Conservation (phyloP, 345 rosid species). For the Fremontodendron californicum region DNA sequence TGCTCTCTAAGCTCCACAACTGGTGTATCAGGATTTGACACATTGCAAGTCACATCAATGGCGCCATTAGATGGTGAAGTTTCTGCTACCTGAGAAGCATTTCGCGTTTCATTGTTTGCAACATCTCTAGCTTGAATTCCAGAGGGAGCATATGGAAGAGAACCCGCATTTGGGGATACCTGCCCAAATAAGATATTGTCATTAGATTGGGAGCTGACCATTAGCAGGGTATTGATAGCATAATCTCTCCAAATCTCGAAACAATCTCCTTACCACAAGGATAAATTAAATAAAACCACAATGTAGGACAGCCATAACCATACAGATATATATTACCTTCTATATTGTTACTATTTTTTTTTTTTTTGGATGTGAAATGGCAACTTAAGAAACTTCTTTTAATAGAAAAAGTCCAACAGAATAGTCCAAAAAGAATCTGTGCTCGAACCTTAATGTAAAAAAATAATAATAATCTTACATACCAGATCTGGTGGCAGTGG, state of each 20-base stretch:
- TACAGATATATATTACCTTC: background rate
- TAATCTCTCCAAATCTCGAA: background rate
- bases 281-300: background rate
- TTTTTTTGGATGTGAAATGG: background rate
- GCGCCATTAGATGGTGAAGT: slow-evolving; percentile 15
- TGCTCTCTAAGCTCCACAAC: slow-evolving; percentile 7
- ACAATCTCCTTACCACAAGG: background rate
- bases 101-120: slow-evolving; percentile 18
- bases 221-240: background rate
- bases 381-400: background rate
- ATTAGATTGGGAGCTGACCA: background rate
- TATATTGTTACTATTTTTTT: background rate
- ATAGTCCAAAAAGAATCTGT: background rate
- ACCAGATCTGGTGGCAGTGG: slow-evolving; percentile 22
- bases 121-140: slow-evolving; percentile 28
- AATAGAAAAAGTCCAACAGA: background rate
- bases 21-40: background rate
- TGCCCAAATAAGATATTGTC: slow-evolving; percentile 14
- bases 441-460: background rate
- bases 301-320: background rate
- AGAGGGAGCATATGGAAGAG: slow-evolving; percentile 27
- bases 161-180: slow-evolving; percentile 28
- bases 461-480: background rate
- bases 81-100: slow-evolving; percentile 21
- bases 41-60: slow-evolving; percentile 22